Conservation (phyloP, 108 stramenopile genomes). For the Stephanodiscus triporus region DNA sequence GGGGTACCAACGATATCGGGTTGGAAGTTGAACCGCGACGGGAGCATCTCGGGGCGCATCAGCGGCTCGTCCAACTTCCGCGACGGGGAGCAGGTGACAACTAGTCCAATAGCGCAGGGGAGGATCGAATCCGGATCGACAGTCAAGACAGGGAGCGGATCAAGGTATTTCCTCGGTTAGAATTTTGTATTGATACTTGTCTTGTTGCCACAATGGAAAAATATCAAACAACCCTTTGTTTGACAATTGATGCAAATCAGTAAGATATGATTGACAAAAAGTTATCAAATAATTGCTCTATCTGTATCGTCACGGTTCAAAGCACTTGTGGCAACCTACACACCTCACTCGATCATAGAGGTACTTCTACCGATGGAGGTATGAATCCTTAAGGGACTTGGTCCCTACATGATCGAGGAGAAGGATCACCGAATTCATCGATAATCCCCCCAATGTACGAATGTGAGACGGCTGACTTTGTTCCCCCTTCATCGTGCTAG, state of each 20-base stretch:
- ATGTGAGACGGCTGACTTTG: no score
- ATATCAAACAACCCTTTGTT: slow-evolving; percentile 1
- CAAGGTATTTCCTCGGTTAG: slow-evolving; percentile 66
- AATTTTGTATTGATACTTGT: background rate
- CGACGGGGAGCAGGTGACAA: slow-evolving; percentile 72
- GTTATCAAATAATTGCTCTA: background rate
- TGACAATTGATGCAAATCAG: background rate
- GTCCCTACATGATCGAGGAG: no score
- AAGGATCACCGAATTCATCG: no score
- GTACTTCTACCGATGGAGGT: no score
- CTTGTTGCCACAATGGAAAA: background rate
- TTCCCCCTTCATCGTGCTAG: no score
- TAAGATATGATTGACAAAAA: background rate
- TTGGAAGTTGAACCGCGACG: slow-evolving; percentile 73
- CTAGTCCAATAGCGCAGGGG: slow-evolving; percentile 67
- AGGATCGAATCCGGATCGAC: slow-evolving; percentile 58
- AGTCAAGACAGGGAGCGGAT: slow-evolving; percentile 78
- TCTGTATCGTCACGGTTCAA: background rate
- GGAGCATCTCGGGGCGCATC: slow-evolving; percentile 65
- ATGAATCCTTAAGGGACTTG: no score
- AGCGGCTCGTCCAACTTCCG: slow-evolving; percentile 64
- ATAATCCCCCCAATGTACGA: no score
- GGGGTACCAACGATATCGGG: slow-evolving; percentile 72
- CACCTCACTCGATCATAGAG: no score
- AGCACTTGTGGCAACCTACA: no score